A percentile compares a stretch with the other conserved stretches of the same genome.
These are phyloP conservation scores for Oryza brachyantha DNA, from an alignment of 176 grass and related monocot species.

Conservation along the genomic window DNA sequence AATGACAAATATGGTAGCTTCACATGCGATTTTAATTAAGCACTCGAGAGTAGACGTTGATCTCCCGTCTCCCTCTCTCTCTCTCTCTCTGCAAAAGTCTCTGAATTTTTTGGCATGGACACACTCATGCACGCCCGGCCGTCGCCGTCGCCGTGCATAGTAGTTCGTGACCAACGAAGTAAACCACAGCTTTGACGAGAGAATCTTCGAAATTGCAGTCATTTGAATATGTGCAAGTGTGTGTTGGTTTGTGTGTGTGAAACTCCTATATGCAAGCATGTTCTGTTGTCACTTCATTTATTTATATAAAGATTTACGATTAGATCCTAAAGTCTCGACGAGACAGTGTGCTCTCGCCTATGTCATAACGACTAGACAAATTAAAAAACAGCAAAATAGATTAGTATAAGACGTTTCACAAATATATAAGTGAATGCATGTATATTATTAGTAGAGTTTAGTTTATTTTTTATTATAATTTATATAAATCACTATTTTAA, in stretches of 20 bases:
- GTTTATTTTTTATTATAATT: too few relatives aligned
- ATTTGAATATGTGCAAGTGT: background rate
- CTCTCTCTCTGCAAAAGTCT: background rate
- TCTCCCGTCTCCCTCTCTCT: too few relatives aligned
- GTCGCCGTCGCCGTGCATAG: background rate
- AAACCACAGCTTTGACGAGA: background rate
- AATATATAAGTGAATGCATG: too few relatives aligned
- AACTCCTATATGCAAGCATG: background rate
- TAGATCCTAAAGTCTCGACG: too few relatives aligned
- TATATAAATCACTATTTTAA: too few relatives aligned
- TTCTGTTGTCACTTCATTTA: background rate
- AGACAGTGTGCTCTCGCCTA: too few relatives aligned
- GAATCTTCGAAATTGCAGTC: background rate
- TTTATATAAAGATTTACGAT: too few relatives aligned
- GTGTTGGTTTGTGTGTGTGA: background rate
- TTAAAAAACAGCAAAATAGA: too few relatives aligned
- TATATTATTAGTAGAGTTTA: too few relatives aligned
- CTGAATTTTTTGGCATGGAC: background rate
- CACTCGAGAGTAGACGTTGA: too few relatives aligned
- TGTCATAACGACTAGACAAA: too few relatives aligned
- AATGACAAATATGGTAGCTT: background rate
- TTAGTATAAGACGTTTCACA: too few relatives aligned
- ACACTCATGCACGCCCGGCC: background rate
- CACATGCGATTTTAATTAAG: background rate
- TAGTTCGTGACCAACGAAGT: background rate